These are phyloP conservation scores for Xylaria sp. DNA, from an alignment of 2,329 filamentous ascomycete species.

Conservation along the genomic window DNA sequence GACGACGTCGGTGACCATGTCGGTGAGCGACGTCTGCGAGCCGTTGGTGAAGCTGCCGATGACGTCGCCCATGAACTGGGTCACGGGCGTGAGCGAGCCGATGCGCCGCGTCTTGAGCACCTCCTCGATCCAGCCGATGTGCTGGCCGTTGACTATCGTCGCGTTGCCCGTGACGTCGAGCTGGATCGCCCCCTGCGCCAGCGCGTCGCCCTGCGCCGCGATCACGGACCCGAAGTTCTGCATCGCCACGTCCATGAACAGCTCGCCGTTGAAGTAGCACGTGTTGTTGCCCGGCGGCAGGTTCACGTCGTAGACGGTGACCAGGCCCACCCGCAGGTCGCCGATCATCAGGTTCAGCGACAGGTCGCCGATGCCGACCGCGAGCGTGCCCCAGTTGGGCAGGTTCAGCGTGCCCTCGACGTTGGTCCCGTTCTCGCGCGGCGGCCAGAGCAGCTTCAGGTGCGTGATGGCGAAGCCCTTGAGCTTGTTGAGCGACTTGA, in stretches of 20 bases:
- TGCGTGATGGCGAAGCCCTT: conserved; percentile 43
- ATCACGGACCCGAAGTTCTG: conserved; percentile 47
- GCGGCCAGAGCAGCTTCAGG: conserved; percentile 42
- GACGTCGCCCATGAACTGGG: conserved; percentile 43
- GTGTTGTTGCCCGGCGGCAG: conserved; percentile 49
- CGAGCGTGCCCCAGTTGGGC: conserved; percentile 48
- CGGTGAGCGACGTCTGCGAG: conserved; percentile 33
- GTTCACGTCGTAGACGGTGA: conserved; percentile 42
- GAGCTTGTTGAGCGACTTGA: conserved; percentile 44
- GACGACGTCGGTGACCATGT: conserved; percentile 42
- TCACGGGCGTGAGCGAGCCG: conserved; percentile 40
- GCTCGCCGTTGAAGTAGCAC: conserved; percentile 43
- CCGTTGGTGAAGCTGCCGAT: conserved; percentile 40
- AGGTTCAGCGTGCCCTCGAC: conserved; percentile 47
- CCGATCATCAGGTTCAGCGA: conserved; percentile 47
- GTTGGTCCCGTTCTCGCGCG: conserved; percentile 44
- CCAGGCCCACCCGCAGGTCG: conserved; percentile 43
- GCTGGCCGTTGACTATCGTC: conserved; percentile 45
- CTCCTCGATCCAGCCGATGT: conserved; percentile 48
- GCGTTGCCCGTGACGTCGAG: conserved; percentile 46
- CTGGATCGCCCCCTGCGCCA: conserved; percentile 45
- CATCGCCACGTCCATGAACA: conserved; percentile 45
- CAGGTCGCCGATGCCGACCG: conserved; percentile 50
- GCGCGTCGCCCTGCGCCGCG: conserved; percentile 39
- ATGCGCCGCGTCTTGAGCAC: conserved; percentile 46